A percentile compares a stretch with the other conserved stretches of the same genome.
Evolutionary conservation across 2,329 filamentous ascomycete genomes (phyloP).

Genomic region (Penicillium digitatum): DNA sequence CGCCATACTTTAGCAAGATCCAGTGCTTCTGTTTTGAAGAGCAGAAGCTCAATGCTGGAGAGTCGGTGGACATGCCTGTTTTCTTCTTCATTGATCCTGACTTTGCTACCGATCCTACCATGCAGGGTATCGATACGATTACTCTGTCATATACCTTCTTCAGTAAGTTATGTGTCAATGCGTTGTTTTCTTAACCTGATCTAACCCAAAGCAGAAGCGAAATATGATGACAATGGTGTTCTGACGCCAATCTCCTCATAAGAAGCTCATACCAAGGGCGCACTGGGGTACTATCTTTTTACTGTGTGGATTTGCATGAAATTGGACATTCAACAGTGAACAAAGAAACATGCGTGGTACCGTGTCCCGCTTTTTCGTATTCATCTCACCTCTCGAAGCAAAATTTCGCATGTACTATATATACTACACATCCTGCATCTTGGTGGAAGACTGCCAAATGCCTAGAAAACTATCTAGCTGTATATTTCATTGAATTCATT

Average conservation of each 20-base stretch:
- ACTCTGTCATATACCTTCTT: conserved; percentile 98
- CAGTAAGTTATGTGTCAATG: conserved; percentile 57
- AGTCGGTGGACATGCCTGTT: conserved; percentile 98
- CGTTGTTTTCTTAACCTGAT: background rate
- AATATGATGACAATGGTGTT: conserved; percentile 76
- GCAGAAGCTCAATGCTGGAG: conserved; percentile 87
- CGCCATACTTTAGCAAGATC: conserved; percentile 98
- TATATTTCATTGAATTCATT: conserved; percentile 1
- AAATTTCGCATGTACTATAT: conserved; percentile 22
- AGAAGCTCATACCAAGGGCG: conserved; percentile 1
- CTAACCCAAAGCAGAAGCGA: conserved; percentile 60
- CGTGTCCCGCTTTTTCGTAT: background rate
- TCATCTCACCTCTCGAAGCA: conserved; percentile 18
- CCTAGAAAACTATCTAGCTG: conserved; percentile 1
- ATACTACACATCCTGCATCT: conserved; percentile 18
- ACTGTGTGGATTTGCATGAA: background rate
- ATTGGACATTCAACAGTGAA: background rate
- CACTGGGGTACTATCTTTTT: background rate
- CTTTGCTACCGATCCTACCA: conserved; percentile 83
- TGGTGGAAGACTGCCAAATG: background rate
- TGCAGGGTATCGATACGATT: conserved; percentile 91
- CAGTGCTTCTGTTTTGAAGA: conserved; percentile 99
- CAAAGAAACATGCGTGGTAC: background rate
- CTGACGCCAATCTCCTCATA: conserved; percentile 53
- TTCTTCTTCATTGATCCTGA: conserved; percentile 99